A percentile compares a stretch with the other conserved stretches of the same genome.
Evolutionary conservation across 2,329 filamentous ascomycete species (phyloP).

Genomic region (Nemania sp.): DNA sequence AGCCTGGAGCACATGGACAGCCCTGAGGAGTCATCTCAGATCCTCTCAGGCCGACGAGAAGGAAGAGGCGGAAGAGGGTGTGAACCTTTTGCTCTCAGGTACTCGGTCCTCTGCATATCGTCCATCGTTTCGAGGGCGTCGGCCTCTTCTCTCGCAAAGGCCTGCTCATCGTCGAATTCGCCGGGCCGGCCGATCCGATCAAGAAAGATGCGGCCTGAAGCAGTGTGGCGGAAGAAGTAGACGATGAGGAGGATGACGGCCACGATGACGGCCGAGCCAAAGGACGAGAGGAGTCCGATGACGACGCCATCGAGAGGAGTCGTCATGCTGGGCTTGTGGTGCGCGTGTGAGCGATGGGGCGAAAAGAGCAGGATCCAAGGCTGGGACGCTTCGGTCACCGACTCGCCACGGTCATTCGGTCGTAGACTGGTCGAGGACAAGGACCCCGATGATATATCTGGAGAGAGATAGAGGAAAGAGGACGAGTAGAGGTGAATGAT

Average conservation of each 20-base stretch:
- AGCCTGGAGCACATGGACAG: neutral
- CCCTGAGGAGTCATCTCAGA: neutral
- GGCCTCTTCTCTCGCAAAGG: conserved; percentile 89
- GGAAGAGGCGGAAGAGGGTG: neutral
- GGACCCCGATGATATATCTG: conserved; percentile 28
- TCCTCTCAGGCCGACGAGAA: conserved; percentile 2
- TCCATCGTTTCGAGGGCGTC: conserved; percentile 96
- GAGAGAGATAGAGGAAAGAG: conserved; percentile 5
- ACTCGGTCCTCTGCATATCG: conserved; percentile 86
- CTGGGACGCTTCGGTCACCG: conserved; percentile 40
- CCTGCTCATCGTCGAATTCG: conserved; percentile 97
- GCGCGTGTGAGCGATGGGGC: neutral
- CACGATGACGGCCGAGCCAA: conserved; percentile 87
- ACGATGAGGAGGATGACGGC: conserved; percentile 78
- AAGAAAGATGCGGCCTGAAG: conserved; percentile 84
- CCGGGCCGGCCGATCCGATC: conserved; percentile 92
- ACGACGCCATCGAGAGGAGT: conserved; percentile 71
- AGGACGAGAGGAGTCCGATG: conserved; percentile 92
- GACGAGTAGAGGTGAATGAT: neutral
- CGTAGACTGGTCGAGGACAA: conserved; percentile 34
- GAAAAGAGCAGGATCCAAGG: conserved; percentile 10
- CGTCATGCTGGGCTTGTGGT: conserved; percentile 32
- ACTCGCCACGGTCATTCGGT: conserved; percentile 38
- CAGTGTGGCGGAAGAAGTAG: conserved; percentile 93
- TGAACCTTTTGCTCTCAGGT: conserved; percentile 91